Evolutionary conservation across 2,329 filamentous ascomycete genomes (phyloP).

Genomic region (Orbilia javanica): DNA sequence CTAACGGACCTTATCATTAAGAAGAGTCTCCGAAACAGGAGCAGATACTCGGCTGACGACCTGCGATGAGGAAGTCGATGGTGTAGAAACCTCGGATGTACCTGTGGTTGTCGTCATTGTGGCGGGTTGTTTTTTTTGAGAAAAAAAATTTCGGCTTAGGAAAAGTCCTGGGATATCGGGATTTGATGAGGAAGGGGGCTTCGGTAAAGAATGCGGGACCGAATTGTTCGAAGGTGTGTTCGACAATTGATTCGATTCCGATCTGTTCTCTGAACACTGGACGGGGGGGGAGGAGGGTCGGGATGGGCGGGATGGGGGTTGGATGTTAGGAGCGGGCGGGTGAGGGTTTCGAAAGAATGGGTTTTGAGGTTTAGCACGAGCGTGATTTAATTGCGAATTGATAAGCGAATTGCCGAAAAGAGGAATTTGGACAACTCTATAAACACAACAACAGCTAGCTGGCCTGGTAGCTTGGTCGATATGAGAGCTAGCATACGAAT

Average conservation of each 20-base stretch:
- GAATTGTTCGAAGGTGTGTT: constrained; percentile 25
- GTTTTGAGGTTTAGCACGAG: constrained; percentile 30
- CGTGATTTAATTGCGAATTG: constrained; percentile 56
- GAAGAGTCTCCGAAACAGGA: constrained; percentile 95
- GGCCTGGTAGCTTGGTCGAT: too few species aligned
- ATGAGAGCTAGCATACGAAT: too few species aligned
- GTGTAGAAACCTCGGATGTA: constrained; percentile 60
- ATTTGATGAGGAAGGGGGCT: not conserved
- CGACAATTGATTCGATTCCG: constrained; percentile 11
- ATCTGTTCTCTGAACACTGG: constrained; percentile 7
- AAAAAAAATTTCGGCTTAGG: too few species aligned
- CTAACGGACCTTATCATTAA: constrained; percentile 93
- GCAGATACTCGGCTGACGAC: constrained; percentile 77
- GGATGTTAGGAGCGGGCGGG: too few species aligned
- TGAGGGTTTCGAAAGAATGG: constrained; percentile 3
- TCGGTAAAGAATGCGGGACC: constrained; percentile 3
- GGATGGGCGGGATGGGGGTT: constrained; percentile 7
- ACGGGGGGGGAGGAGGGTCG: not conserved
- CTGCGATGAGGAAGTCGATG: constrained; percentile 71
- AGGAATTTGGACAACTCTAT: too few species aligned
- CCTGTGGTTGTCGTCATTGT: constrained; percentile 59
- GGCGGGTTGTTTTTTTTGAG: constrained; percentile 14
- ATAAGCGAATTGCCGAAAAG: too few species aligned
- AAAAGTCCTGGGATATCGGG: too few species aligned
- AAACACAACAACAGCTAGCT: too few species aligned